Evolutionary conservation across 106 monocot genomes (phyloP).

Genomic region (Allium fistulosum): DNA sequence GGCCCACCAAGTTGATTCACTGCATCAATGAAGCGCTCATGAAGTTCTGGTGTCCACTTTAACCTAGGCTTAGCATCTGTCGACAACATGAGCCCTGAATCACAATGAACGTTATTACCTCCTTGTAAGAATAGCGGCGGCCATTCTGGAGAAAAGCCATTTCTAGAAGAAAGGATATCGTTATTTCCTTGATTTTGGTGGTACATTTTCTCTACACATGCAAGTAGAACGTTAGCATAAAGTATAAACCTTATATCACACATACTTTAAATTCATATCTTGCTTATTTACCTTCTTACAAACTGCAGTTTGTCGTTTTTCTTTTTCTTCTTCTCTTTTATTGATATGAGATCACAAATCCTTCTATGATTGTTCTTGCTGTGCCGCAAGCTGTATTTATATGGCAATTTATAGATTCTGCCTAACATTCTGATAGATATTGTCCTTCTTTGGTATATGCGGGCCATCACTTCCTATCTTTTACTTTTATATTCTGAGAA

Average conservation of each 20-base stretch:
- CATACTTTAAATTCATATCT: background rate
- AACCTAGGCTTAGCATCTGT: constrained; percentile 61
- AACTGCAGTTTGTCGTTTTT: constrained; percentile 1
- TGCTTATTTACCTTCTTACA: background rate
- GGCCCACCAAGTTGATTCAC: constrained; percentile 68
- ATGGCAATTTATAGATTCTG: constrained; percentile 17
- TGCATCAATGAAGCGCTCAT: constrained; percentile 62
- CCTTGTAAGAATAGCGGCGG: constrained; percentile 29
- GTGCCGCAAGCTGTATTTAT: constrained; percentile 11
- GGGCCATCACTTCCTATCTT: constrained; percentile 23
- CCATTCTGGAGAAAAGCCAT: constrained; percentile 25
- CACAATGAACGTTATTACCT: constrained; percentile 13
- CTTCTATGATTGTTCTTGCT: background rate
- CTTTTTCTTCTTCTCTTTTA: constrained; percentile 5
- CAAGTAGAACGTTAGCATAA: background rate
- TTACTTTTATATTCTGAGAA: constrained; percentile 7
- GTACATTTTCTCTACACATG: constrained; percentile 41
- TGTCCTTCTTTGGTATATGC: constrained; percentile 28
- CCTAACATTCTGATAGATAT: constrained; percentile 17
- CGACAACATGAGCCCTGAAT: constrained; percentile 51
- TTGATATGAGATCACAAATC: background rate
- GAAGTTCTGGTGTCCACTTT: constrained; percentile 67
- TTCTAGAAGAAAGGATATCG: constrained; percentile 21
- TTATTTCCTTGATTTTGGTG: constrained; percentile 24
- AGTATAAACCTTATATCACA: background rate